Conservation (phyloP, 75 land plant genomes). For the Cryptomeria japonica region DNA sequence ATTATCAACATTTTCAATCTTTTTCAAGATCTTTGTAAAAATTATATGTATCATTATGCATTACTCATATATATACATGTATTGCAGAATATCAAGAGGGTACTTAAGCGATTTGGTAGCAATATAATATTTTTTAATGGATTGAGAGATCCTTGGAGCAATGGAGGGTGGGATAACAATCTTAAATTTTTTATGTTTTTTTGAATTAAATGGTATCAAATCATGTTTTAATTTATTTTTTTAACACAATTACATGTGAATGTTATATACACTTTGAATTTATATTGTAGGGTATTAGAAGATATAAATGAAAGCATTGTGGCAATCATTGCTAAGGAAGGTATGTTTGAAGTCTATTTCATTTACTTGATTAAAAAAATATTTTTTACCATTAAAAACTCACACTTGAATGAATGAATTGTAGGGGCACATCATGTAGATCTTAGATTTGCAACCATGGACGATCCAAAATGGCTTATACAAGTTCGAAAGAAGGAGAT, state of each 20-base stretch:
- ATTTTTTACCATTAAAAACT: neutral
- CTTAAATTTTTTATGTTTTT: neutral
- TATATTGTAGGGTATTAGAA: neutral
- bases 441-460: neutral
- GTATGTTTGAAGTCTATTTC: neutral
- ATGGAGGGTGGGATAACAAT: conserved; percentile 1
- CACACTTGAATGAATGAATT: neutral
- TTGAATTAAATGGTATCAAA: too few species aligned
- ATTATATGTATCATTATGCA: neutral
- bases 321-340: neutral
- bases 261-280: neutral
- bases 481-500: too few species aligned
- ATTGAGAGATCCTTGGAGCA: conserved; percentile 25
- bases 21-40: too few species aligned
- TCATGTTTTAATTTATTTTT: neutral
- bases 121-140: conserved; percentile 20
- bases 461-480: neutral
- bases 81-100: conserved; percentile 9
- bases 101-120: conserved; percentile 9
- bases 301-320: neutral
- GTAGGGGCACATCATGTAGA: neutral
- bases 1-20: too few species aligned
- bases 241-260: too few species aligned
- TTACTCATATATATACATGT: neutral
- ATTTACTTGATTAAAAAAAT: neutral